Percentiles rank a stretch among this genome's conserved stretches.
phyloP scores from a whole-genome alignment of 148 eudicot genomes.

The Hydrangea macrophylla region DNA sequence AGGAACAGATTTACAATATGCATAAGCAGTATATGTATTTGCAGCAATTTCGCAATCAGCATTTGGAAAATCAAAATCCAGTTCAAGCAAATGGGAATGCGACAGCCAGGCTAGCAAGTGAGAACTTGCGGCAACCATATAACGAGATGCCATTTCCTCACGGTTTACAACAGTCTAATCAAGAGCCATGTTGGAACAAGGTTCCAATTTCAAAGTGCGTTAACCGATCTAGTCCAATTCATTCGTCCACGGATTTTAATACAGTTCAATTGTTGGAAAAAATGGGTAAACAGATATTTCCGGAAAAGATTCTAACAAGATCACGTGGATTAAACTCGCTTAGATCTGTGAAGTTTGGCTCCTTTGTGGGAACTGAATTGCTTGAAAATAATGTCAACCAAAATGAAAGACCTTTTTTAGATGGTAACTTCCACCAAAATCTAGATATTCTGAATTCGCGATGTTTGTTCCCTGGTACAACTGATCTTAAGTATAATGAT shows the following conservation, averaged over 20 bases:
- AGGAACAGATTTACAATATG: conserved; percentile 10
- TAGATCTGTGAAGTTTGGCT: conserved; percentile 16
- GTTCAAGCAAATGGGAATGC: neutral
- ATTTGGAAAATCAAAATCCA: conserved; percentile 8
- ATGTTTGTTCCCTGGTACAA: neutral
- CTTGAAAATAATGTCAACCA: neutral
- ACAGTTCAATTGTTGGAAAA: neutral
- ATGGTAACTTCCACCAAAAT: neutral
- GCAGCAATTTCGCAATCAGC: conserved; percentile 14
- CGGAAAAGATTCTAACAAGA: conserved; percentile 15
- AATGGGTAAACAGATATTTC: conserved; percentile 2
- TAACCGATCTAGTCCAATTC: neutral
- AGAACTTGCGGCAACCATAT: neutral
- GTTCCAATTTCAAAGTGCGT: neutral
- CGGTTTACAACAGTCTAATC: neutral
- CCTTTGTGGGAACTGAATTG: conserved; percentile 7
- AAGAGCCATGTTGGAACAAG: conserved; percentile 2
- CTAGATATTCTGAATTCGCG: neutral
- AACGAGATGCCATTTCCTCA: neutral
- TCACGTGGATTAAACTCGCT: conserved; percentile 12
- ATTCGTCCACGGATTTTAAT: neutral
- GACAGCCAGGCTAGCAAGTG: neutral
- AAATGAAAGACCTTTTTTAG: conserved; percentile 2
- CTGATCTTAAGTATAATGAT: conserved; percentile 17
- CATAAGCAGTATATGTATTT: conserved; percentile 9